Conservation (phyloP, 345 rosid genomes). For the Adansonia digitata region DNA sequence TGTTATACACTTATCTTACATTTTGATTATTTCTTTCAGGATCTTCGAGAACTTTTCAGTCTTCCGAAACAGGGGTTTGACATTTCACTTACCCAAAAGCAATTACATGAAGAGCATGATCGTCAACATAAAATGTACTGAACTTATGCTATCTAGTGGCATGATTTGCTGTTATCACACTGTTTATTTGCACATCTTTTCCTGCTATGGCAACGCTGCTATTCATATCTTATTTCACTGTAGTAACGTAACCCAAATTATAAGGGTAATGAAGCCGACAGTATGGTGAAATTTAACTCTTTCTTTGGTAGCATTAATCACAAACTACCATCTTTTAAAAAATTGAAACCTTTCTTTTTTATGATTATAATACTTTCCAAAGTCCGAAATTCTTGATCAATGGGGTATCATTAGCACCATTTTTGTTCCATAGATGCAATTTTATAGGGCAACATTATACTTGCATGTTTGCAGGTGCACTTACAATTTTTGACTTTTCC, state of each 20-base stretch:
- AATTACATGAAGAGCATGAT: constrained; percentile 86
- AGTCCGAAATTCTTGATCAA: background rate
- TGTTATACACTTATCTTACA: background rate
- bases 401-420: background rate
- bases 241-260: background rate
- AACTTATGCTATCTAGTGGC: background rate
- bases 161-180: background rate
- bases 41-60: constrained; percentile 84
- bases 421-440: background rate
- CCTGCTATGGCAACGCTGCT: background rate
- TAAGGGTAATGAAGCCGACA: background rate
- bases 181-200: background rate
- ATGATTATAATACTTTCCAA: background rate
- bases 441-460: background rate
- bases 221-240: background rate
- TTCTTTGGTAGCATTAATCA: background rate
- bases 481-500: background rate
- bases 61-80: constrained; percentile 87
- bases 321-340: background rate
- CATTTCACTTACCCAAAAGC: constrained; percentile 81
- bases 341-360: background rate
- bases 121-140: constrained; percentile 63
- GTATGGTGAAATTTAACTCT: background rate
- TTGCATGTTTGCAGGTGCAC: background rate
- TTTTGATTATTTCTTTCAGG: constrained; percentile 37